phyloP scores from a whole-genome alignment of 2,329 filamentous ascomycete species.

The Venturia carpophila region DNA sequence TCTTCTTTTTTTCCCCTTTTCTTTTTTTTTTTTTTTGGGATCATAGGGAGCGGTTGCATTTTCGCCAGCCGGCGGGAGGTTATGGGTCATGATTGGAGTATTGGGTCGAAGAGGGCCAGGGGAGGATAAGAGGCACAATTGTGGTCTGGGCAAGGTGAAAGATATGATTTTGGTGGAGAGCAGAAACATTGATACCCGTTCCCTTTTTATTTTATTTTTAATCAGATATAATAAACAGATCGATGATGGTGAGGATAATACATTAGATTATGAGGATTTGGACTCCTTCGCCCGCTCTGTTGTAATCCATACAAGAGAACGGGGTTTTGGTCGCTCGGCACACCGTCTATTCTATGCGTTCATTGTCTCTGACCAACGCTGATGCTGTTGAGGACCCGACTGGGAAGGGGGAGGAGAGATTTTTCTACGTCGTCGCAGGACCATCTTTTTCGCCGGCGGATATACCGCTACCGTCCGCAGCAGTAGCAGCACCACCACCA shows the following conservation, averaged over 20 bases:
- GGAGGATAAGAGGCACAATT: too few species aligned
- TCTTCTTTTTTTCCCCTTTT: neutral
- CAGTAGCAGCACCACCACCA: neutral
- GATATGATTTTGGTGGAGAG: neutral
- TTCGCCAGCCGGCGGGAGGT: neutral
- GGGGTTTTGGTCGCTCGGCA: neutral
- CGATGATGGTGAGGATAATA: too few species aligned
- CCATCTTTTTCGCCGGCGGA: neutral
- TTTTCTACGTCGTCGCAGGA: neutral
- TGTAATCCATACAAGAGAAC: neutral
- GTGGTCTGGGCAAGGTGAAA: too few species aligned
- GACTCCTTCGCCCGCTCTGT: neutral
- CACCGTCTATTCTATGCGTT: neutral
- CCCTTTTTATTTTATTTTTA: too few species aligned
- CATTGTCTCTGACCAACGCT: neutral
- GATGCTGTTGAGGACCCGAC: too few species aligned
- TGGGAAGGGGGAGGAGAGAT: neutral
- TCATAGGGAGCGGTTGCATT: neutral
- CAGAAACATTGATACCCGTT: conserved; percentile 4
- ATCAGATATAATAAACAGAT: too few species aligned
- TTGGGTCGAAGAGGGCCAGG: too few species aligned
- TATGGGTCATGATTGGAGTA: neutral
- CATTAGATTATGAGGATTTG: neutral
- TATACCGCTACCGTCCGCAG: too few species aligned
- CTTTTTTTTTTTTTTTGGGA: neutral